phyloP scores from a whole-genome alignment of 225 moss, liverwort and hornwort species.

The Lunularia cruciata region DNA sequence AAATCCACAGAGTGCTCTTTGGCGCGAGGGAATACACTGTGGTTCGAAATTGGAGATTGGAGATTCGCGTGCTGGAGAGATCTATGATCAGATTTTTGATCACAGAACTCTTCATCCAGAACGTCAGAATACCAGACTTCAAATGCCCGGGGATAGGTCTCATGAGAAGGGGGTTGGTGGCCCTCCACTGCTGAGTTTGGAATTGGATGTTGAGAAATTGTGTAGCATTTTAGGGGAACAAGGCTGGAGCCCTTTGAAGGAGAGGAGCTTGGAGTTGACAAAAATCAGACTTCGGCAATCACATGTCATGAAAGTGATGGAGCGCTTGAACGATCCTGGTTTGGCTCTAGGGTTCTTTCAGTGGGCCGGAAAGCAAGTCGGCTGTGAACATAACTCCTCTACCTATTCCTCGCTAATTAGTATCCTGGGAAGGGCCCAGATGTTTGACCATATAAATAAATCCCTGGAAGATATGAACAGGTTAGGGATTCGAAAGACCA shows the following conservation, averaged over 20 bases:
- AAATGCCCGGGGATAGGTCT: background rate
- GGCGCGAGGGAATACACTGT: background rate
- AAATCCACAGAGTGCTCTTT: background rate
- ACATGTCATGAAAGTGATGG: constrained; percentile 30
- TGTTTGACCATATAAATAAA: constrained; percentile 22
- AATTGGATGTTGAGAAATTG: constrained; percentile 17
- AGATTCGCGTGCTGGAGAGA: background rate
- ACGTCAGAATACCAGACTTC: background rate
- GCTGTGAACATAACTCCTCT: constrained; percentile 26
- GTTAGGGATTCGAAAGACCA: constrained; percentile 14
- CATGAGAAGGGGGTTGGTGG: background rate
- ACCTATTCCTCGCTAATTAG: constrained; percentile 50
- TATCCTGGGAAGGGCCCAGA: constrained; percentile 60
- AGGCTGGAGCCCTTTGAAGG: constrained; percentile 23
- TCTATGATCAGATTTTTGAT: constrained; percentile 6
- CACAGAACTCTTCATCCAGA: background rate
- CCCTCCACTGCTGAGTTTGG: background rate
- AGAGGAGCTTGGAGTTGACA: constrained; percentile 22
- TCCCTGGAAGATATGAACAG: constrained; percentile 24
- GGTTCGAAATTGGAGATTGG: background rate
- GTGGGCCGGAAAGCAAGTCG: constrained; percentile 28
- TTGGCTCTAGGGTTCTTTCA: constrained; percentile 28
- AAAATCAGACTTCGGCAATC: constrained; percentile 16
- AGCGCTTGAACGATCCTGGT: constrained; percentile 19
- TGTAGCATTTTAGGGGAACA: constrained; percentile 14